Evolutionary conservation across 2,329 filamentous ascomycete genomes (phyloP), one percentile per base, ranked within the genome.

Genomic region (Diaporthe citriasiana): DNA sequence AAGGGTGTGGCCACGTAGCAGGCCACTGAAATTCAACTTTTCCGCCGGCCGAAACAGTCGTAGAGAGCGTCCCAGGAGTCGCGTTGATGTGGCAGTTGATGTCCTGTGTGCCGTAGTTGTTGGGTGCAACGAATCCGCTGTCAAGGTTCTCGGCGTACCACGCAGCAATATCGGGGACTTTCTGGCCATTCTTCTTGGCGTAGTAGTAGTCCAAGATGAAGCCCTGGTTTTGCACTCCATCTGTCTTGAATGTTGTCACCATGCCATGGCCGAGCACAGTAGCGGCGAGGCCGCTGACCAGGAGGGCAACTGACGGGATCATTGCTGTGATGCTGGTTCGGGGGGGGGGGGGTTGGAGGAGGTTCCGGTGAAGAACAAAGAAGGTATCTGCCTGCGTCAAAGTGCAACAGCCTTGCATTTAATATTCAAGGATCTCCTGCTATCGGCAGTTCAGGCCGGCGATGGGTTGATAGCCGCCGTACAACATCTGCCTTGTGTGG

Each of bases 221-320:
- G 3, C 80, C 80, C 30, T 79, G 79, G 72, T 81, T 73, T 59
- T 76, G 69, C 5, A 70, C 74, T 0, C 85, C 84, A 76, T 88
- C 85, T 7, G 87, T 87, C 22, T 87, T 82, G 51, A 88, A 87
- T 3, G 84, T 83, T 2, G 85, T 87, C 1, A 87, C 84, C 75
- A 87, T 87, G 12, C 87, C 87, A 50, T 89, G 81, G 69, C 79
- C 79, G 1, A 80, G 71, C 12, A 74, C 78, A 13, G 77, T 78
- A 73, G 76, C 73, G 76, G 76, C 79, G 56, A 82, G 51, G 35
- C 59, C 51, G 40, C 38, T 51, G 22, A 69, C 38, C 47, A 68
- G 4, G 35, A 73, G 71, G 25, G 63, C 30, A 38, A 66, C 30
- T 12, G 45, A 27, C 15, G 63, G 45, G 63, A 66, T 51, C 63